Evolutionary conservation across 164 flowering plant species (phyloP).

Genomic region (Protea cynaroides): DNA sequence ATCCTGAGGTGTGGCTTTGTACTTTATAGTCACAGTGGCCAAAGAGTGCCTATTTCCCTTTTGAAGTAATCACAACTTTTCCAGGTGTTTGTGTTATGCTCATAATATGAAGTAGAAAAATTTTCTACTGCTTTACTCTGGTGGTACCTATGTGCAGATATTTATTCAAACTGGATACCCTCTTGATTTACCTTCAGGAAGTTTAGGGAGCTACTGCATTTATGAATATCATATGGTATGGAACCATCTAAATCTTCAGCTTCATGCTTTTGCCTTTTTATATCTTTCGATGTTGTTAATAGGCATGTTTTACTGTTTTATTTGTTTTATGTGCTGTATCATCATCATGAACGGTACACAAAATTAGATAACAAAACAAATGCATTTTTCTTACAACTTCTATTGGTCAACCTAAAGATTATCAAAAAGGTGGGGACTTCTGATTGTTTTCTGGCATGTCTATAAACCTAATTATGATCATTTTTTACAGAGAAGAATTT

Average conservation of each 20-base stretch:
- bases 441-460: too few species aligned
- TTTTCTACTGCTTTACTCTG: neutral
- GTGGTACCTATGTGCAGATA: conserved; percentile 52
- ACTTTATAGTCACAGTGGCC: neutral
- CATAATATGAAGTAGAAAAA: neutral
- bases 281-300: neutral
- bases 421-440: too few species aligned
- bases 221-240: conserved; percentile 98
- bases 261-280: neutral
- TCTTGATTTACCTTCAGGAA: conserved; percentile 96
- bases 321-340: too few species aligned
- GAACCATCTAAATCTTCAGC: neutral
- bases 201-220: conserved; percentile 96
- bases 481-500: too few species aligned
- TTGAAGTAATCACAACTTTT: neutral
- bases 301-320: too few species aligned
- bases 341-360: too few species aligned
- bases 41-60: neutral
- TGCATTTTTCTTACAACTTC: too few species aligned
- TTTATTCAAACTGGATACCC: conserved; percentile 99
- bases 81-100: neutral
- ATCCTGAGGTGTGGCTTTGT: conserved; percentile 61
- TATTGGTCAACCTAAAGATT: too few species aligned
- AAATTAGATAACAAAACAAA: too few species aligned
- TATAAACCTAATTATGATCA: too few species aligned